phyloP scores from a whole-genome alignment of 345 rosid species.

The Lenwebbia sp. region DNA sequence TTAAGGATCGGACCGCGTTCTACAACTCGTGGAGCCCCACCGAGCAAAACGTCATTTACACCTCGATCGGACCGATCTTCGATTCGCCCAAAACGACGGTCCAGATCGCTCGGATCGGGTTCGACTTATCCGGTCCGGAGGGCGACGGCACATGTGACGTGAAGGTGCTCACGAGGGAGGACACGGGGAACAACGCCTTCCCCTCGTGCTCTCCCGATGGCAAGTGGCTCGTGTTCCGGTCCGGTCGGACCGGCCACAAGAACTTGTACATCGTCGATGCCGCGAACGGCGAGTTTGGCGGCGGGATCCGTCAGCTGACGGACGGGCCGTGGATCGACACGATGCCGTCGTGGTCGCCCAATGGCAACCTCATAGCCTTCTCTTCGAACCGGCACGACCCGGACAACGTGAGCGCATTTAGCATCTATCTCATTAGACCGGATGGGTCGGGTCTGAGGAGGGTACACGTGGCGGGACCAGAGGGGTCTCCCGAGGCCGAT shows the following conservation, averaged over 20 bases:
- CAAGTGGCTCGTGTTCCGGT: slow-evolving; percentile 60
- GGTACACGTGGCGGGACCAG: slow-evolving; percentile 41
- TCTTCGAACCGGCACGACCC: slow-evolving; percentile 77
- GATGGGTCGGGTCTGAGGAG: slow-evolving; percentile 61
- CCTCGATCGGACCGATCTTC: slow-evolving; percentile 77
- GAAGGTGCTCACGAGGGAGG: slow-evolving; percentile 59
- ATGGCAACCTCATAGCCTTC: slow-evolving; percentile 81
- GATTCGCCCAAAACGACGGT: slow-evolving; percentile 32
- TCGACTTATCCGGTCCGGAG: slow-evolving; percentile 27
- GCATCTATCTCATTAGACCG: slow-evolving; percentile 55
- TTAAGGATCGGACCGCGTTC: slow-evolving; percentile 57
- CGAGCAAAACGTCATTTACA: slow-evolving; percentile 56
- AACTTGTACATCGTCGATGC: slow-evolving; percentile 57
- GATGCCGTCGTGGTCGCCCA: slow-evolving; percentile 83
- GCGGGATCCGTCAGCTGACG: slow-evolving; percentile 42
- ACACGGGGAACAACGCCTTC: slow-evolving; percentile 81
- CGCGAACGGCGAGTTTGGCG: slow-evolving; percentile 46
- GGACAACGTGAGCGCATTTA: slow-evolving; percentile 14
- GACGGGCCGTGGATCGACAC: slow-evolving; percentile 80
- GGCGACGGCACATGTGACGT: slow-evolving; percentile 36
- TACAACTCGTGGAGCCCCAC: slow-evolving; percentile 79
- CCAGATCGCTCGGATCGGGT: slow-evolving; percentile 69
- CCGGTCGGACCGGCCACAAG: slow-evolving; percentile 70
- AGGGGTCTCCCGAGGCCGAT: slow-evolving; percentile 38
- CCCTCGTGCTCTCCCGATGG: slow-evolving; percentile 88